Evolutionary conservation across 2,329 filamentous ascomycete species (phyloP).

Genomic region (Calonectria honghensis): DNA sequence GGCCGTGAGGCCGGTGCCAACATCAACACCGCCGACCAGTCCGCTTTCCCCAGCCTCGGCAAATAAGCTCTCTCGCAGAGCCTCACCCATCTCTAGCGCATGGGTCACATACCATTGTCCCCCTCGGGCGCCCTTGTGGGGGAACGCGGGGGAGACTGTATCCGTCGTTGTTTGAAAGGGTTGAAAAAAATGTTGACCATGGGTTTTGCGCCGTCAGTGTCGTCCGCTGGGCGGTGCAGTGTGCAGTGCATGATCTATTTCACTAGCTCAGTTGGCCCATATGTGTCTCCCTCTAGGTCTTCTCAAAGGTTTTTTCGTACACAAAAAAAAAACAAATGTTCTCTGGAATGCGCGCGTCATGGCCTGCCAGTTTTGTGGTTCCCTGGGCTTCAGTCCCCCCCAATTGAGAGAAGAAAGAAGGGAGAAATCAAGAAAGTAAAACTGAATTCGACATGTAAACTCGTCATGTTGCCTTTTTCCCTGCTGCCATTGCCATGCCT

Average conservation of each 20-base stretch:
- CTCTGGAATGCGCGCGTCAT: conserved; percentile 54
- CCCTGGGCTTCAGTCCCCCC: neutral
- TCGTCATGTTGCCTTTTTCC: neutral
- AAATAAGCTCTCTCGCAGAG: conserved; percentile 62
- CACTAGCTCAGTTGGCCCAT: conserved; percentile 53
- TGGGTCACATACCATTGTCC: conserved; percentile 52
- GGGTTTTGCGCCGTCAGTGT: conserved; percentile 53
- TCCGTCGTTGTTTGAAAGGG: conserved; percentile 59
- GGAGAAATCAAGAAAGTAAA: conserved; percentile 32
- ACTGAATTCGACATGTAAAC: conserved; percentile 22
- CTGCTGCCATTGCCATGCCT: neutral
- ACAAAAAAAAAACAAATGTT: conserved; percentile 55
- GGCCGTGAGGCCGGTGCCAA: conserved; percentile 57
- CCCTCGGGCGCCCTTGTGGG: conserved; percentile 43
- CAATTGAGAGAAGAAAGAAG: conserved; percentile 20
- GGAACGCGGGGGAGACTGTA: conserved; percentile 47
- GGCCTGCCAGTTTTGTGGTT: conserved; percentile 32
- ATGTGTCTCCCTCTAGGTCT: conserved; percentile 57
- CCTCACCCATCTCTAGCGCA: conserved; percentile 47
- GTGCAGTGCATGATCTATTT: conserved; percentile 49
- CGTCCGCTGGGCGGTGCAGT: conserved; percentile 44
- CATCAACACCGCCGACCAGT: conserved; percentile 76
- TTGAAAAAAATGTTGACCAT: conserved; percentile 58
- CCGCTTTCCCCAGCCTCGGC: conserved; percentile 77
- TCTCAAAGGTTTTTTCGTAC: conserved; percentile 56